Evolutionary conservation across 306 rosid genomes (phyloP), one percentile per base, ranked within the genome.

Genomic region (Cajanus cajan): DNA sequence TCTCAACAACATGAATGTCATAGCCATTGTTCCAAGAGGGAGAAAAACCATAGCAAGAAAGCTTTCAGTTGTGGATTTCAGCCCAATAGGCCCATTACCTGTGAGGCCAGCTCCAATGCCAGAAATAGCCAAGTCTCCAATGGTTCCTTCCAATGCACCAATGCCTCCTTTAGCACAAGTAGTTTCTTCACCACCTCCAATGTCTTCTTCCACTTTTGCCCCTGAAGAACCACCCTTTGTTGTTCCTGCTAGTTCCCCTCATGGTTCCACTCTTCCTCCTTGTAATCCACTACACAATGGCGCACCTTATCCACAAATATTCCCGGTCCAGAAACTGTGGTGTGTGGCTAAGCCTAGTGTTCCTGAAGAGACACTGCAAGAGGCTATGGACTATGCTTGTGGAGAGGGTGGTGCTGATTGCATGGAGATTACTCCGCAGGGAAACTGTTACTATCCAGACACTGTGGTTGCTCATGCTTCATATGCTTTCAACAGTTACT

Each of bases 291-390:
- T 69, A 5, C 64, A 59, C 54, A 71, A 61, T 19, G 86, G 86
- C 36, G 83, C 97, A 25, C 97, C 93, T 0, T 76, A 82, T 5
- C 91, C 97, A 1, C 64, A 52, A 4, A 78, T 59, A 9, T 74
- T 76, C 39, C 45, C 80, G 24, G 54, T 74, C 43, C 98, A 90
- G 79, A 87, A 86, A 58, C 84, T 85, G 43, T 95, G 99, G 99
- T 91, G 99, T 74, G 98, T 95, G 78, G 99, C 99, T 2, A 95
- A 95, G 88, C 98, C 98, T 4, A 88, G 77, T 47, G 98, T 95
- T 73, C 97, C 97, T 4, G 89, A 80, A 22, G 98, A 87, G 7
- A 86, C 89, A 12, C 72, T 93, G 43, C 99, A 93, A 48, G 83
- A 82, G 75, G 93, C 96, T 16, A 80, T 95, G 84, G 97, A 95